phyloP scores from a whole-genome alignment of 192 early-diverging fungal species.

The Pilaira anomala region DNA sequence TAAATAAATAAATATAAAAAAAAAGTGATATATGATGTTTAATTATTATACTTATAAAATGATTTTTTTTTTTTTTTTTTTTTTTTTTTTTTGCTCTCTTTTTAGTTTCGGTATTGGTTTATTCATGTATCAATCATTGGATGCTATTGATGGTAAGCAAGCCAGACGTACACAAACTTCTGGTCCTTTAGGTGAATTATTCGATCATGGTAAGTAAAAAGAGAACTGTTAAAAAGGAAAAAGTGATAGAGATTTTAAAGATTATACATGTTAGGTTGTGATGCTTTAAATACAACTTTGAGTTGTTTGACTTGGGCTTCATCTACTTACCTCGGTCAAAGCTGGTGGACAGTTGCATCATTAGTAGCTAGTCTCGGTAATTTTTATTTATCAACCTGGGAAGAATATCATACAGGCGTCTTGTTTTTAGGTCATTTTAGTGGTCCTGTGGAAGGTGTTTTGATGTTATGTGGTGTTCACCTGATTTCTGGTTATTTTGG shows the following conservation, averaged over 20 bases:
- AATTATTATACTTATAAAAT: too few relatives aligned
- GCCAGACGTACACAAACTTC: slow-evolving; percentile 84
- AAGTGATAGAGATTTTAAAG: background rate
- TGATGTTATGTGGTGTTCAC: slow-evolving; percentile 61
- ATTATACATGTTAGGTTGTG: slow-evolving; percentile 42
- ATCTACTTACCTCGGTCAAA: slow-evolving; percentile 63
- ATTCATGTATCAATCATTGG: slow-evolving; percentile 86
- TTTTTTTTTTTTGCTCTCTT: slow-evolving; percentile 1
- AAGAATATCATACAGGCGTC: slow-evolving; percentile 89
- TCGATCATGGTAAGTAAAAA: slow-evolving; percentile 87
- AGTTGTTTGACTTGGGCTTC: slow-evolving; percentile 58
- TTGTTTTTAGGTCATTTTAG: slow-evolving; percentile 81
- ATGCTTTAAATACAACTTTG: slow-evolving; percentile 59
- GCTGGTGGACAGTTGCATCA: slow-evolving; percentile 62
- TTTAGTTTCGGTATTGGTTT: slow-evolving; percentile 67
- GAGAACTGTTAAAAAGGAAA: too few relatives aligned
- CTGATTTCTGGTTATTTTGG: slow-evolving; percentile 54
- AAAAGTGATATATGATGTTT: background rate
- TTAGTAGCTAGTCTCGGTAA: slow-evolving; percentile 39
- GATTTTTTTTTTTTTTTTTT: too few relatives aligned
- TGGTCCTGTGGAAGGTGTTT: slow-evolving; percentile 89
- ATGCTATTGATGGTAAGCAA: slow-evolving; percentile 96
- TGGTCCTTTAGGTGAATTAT: slow-evolving; percentile 90
- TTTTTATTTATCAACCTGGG: slow-evolving; percentile 93
- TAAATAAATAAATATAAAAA: background rate